phyloP scores from a whole-genome alignment of 2,329 filamentous ascomycete genomes.

The Sclerotinia trifoliorum region DNA sequence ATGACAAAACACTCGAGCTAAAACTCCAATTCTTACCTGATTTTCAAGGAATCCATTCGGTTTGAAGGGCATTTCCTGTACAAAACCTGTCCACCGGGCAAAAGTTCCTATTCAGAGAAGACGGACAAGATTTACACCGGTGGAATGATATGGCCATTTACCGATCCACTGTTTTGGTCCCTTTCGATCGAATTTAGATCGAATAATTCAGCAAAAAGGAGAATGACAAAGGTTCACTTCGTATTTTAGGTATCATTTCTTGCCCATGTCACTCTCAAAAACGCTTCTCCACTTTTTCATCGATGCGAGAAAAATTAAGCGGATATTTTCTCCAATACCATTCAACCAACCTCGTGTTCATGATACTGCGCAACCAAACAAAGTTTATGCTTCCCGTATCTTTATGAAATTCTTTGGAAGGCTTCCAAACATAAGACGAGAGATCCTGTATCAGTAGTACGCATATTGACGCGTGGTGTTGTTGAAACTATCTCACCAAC shows the following conservation, averaged over 20 bases:
- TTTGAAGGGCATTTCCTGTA: too few relatives aligned
- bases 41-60: too few relatives aligned
- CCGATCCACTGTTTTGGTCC: neutral
- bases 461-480: neutral
- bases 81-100: too few relatives aligned
- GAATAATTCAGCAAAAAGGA: neutral
- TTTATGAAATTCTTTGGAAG: neutral
- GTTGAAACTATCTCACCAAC: neutral
- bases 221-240: neutral
- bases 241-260: neutral
- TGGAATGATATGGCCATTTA: neutral
- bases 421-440: neutral
- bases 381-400: neutral
- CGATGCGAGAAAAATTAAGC: neutral
- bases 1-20: too few relatives aligned
- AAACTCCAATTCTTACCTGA: too few relatives aligned
- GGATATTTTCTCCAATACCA: neutral
- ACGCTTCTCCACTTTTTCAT: neutral
- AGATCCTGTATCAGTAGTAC: neutral
- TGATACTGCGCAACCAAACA: neutral
- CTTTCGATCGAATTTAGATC: too few relatives aligned
- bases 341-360: conserved; percentile 1
- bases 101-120: neutral
- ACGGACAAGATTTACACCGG: neutral
- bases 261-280: neutral